Percentiles rank a stretch among this genome's conserved stretches.
Evolutionary conservation across 163 green algal genomes (phyloP).

Genomic region (Trebouxia gelatinosa): DNA sequence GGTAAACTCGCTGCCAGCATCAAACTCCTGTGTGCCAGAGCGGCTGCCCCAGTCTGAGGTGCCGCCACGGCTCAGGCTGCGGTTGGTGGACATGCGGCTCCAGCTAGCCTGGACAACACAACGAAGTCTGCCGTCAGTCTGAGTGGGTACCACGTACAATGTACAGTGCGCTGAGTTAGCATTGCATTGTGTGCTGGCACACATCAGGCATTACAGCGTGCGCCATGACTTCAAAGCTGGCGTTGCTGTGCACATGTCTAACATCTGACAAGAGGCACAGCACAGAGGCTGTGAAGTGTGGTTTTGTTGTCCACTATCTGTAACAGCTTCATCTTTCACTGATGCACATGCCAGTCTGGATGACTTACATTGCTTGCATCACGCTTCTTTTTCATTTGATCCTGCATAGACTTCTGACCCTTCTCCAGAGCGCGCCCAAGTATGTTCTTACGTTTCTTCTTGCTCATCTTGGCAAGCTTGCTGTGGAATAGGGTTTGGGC

Average conservation of each 20-base stretch:
- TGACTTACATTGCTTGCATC: slow-evolving; percentile 18
- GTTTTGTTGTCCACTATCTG: too few relatives aligned
- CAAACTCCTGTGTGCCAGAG: background rate
- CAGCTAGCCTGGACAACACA: slow-evolving; percentile 4
- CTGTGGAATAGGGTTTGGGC: slow-evolving; percentile 51
- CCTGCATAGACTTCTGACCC: background rate
- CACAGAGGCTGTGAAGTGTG: too few relatives aligned
- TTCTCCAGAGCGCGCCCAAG: slow-evolving; percentile 9
- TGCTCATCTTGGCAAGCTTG: slow-evolving; percentile 29
- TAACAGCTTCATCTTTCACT: too few relatives aligned
- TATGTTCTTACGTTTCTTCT: slow-evolving; percentile 23
- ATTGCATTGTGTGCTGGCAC: too few relatives aligned
- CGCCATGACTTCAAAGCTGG: too few relatives aligned
- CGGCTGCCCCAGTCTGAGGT: slow-evolving; percentile 1
- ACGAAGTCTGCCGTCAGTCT: background rate
- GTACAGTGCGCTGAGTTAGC: too few relatives aligned
- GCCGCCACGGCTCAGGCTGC: slow-evolving; percentile 15
- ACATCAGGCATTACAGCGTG: too few relatives aligned
- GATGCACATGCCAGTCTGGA: too few relatives aligned
- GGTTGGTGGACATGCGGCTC: slow-evolving; percentile 17
- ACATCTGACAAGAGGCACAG: too few relatives aligned
- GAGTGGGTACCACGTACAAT: background rate
- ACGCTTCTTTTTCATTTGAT: slow-evolving; percentile 2
- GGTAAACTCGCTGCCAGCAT: background rate
- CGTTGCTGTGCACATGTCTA: too few relatives aligned